Evolutionary conservation across 2,329 filamentous ascomycete species (phyloP).

Genomic region (Xylaria sp.): DNA sequence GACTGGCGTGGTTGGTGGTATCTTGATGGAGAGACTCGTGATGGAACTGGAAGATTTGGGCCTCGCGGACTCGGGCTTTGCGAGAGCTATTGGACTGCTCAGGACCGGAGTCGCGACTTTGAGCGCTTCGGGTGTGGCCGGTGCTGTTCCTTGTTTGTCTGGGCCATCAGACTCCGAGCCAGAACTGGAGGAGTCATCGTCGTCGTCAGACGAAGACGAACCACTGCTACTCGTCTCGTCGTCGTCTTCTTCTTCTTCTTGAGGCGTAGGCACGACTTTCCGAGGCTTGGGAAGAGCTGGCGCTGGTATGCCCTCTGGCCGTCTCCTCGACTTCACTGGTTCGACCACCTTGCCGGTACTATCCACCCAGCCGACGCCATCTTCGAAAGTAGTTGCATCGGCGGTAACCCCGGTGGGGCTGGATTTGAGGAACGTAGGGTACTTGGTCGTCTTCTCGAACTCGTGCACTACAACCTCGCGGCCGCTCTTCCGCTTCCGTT

Average conservation of each 20-base stretch:
- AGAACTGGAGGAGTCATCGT: conserved; percentile 33
- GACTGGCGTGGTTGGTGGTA: conserved; percentile 59
- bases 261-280: conserved; percentile 18
- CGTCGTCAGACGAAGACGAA: conserved; percentile 46
- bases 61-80: conserved; percentile 50
- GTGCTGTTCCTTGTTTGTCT: conserved; percentile 38
- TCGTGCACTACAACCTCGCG: conserved; percentile 81
- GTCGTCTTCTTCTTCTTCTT: conserved; percentile 45
- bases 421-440: conserved; percentile 81
- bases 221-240: conserved; percentile 55
- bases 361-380: conserved; percentile 90
- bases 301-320: conserved; percentile 43
- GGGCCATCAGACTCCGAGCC: conserved; percentile 44
- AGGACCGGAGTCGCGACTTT: conserved; percentile 36
- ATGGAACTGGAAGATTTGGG: conserved; percentile 63
- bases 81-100: conserved; percentile 30
- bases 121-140: conserved; percentile 35
- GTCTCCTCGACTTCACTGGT: conserved; percentile 55
- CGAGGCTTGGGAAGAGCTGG: conserved; percentile 34
- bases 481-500: conserved; percentile 68
- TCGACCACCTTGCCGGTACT: conserved; percentile 80
- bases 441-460: conserved; percentile 84
- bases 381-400: conserved; percentile 73
- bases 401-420: conserved; percentile 54
- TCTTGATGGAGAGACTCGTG: conserved; percentile 64